Evolutionary conservation across 345 rosid genomes (phyloP).

Genomic region (Nasturtium officinale): DNA sequence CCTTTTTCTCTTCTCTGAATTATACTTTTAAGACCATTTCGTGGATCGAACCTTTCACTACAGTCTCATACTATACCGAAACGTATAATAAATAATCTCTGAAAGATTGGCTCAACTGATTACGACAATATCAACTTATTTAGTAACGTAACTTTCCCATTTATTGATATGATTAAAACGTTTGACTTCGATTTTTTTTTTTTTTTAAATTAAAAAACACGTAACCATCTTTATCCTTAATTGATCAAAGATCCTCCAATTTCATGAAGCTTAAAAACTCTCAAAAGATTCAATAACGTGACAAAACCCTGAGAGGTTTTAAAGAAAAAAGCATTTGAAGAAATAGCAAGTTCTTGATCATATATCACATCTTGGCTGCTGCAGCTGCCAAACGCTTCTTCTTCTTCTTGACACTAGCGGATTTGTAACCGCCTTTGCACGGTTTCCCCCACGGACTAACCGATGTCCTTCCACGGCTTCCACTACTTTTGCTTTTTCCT

Average conservation of each 20-base stretch:
- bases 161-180: conserved; percentile 6
- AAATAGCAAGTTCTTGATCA: background rate
- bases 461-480: conserved; percentile 64
- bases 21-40: conserved; percentile 1
- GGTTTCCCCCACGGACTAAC: conserved; percentile 94
- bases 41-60: conserved; percentile 11
- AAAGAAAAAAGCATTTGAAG: background rate
- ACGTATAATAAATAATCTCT: conserved; percentile 3
- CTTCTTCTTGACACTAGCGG: conserved; percentile 57
- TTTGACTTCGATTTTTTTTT: conserved; percentile 2
- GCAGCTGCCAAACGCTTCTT: conserved; percentile 47
- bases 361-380: conserved; percentile 33
- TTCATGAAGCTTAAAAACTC: conserved; percentile 2
- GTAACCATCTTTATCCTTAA: background rate
- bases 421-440: conserved; percentile 71
- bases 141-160: background rate
- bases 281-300: conserved; percentile 18
- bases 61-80: conserved; percentile 1
- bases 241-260: background rate
- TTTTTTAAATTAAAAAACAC: background rate
- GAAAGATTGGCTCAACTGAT: background rate
- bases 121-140: background rate
- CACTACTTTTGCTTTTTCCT: conserved; percentile 87
- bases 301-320: background rate
- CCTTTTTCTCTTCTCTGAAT: background rate